Percentiles rank a stretch among this genome's conserved stretches.
These are phyloP conservation scores for Alternaria consortialis DNA, from an alignment of 2,329 filamentous ascomycete species.

Conservation along the genomic window DNA sequence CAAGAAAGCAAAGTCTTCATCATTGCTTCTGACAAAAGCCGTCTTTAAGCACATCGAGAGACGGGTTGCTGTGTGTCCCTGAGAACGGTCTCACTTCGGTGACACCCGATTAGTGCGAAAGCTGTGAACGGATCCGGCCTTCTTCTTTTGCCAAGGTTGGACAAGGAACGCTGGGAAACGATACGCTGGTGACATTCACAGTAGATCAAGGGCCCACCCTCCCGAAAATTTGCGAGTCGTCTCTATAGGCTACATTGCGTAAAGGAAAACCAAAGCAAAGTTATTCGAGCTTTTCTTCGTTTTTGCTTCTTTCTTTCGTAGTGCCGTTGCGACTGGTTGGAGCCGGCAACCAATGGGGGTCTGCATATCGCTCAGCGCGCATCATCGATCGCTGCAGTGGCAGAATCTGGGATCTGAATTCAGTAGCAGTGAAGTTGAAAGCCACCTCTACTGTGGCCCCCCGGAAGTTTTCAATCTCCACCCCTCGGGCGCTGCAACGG, in stretches of 20 bases:
- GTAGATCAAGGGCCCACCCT: not conserved
- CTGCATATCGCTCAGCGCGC: not conserved
- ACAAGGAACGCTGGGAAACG: not conserved
- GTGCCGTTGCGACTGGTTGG: not conserved
- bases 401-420: not conserved
- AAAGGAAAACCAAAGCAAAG: not conserved
- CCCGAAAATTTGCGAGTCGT: not conserved
- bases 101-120: not conserved
- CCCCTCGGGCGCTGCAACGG: no score
- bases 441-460: no score
- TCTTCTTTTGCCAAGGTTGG: not conserved
- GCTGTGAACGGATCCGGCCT: constrained; percentile 1
- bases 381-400: not conserved
- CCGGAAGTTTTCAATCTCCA: no score
- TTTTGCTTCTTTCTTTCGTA: not conserved
- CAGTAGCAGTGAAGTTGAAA: not conserved
- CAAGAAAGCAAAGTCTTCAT: not conserved
- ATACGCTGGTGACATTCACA: not conserved
- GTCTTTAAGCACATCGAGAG: not conserved
- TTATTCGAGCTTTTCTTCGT: not conserved
- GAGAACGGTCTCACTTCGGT: not conserved
- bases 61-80: not conserved
- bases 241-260: not conserved
- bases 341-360: not conserved
- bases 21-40: not conserved